phyloP scores from a whole-genome alignment of 352 stramenopile species.

The Phytophthora tubulina region DNA sequence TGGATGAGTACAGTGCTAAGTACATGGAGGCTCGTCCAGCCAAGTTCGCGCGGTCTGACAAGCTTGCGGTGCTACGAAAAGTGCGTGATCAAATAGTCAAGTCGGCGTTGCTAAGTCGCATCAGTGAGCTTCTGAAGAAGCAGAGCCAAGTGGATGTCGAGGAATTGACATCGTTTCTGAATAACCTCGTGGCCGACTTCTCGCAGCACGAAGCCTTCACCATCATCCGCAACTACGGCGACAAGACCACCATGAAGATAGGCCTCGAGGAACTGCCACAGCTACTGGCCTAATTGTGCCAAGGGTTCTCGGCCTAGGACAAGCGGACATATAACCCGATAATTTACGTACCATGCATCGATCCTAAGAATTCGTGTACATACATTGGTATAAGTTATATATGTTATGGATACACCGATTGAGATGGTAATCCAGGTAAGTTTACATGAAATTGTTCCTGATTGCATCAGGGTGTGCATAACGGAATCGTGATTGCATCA shows the following conservation, averaged over 20 bases:
- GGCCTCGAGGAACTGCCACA: constrained; percentile 55
- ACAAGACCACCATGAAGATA: constrained; percentile 72
- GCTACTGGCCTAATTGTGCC: constrained; percentile 48
- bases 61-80: constrained; percentile 69
- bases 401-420: too few species aligned
- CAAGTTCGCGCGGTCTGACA: constrained; percentile 77
- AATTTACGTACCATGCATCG: neutral
- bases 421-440: too few species aligned
- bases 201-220: constrained; percentile 73
- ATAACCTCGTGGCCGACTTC: constrained; percentile 56
- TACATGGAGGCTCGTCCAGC: constrained; percentile 78
- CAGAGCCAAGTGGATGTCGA: constrained; percentile 52
- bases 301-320: neutral
- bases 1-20: constrained; percentile 88
- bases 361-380: too few species aligned
- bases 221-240: constrained; percentile 72
- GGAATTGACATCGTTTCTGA: constrained; percentile 60
- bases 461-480: neutral
- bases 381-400: too few species aligned
- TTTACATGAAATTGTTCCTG: neutral
- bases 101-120: constrained; percentile 25
- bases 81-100: constrained; percentile 58
- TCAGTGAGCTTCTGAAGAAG: constrained; percentile 46
- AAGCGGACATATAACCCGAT: constrained; percentile 3
- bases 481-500: constrained; percentile 2